Percentiles rank a stretch among this genome's conserved stretches.
phyloP scores from a whole-genome alignment of 2,329 filamentous ascomycete genomes.

The Fusarium continuum region DNA sequence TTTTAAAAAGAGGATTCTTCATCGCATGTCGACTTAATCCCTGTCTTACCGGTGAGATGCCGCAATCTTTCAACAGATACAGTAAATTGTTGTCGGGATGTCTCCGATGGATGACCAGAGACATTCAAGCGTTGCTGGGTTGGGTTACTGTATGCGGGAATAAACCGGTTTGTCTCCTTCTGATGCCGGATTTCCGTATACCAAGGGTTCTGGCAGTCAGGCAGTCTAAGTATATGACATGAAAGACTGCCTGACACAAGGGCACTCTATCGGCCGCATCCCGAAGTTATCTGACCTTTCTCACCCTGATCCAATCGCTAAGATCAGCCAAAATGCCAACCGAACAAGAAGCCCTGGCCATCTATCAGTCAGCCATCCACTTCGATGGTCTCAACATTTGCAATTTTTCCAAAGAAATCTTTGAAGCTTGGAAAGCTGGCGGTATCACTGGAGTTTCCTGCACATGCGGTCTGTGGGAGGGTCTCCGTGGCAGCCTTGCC shows the following conservation, averaged over 20 bases:
- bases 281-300: neutral
- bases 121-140: neutral
- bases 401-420: constrained; percentile 52
- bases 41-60: neutral
- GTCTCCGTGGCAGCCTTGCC: constrained; percentile 49
- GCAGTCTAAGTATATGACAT: neutral
- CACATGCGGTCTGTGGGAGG: constrained; percentile 53
- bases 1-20: neutral
- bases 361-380: constrained; percentile 50
- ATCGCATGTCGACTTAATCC: neutral
- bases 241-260: neutral
- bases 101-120: neutral
- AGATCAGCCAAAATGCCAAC: constrained; percentile 44
- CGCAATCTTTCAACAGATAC: neutral
- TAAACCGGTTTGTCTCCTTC: neutral
- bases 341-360: constrained; percentile 48
- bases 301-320: neutral
- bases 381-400: constrained; percentile 54
- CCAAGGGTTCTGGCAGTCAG: neutral
- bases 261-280: neutral
- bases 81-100: neutral
- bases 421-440: constrained; percentile 51
- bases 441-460: constrained; percentile 54
- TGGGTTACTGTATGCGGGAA: neutral
- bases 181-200: neutral